Percentiles rank a stretch among this genome's conserved stretches.
These are phyloP conservation scores for Amaranthus hypochondriacus DNA, from an alignment of 148 eudicot species.

Conservation along the genomic window DNA sequence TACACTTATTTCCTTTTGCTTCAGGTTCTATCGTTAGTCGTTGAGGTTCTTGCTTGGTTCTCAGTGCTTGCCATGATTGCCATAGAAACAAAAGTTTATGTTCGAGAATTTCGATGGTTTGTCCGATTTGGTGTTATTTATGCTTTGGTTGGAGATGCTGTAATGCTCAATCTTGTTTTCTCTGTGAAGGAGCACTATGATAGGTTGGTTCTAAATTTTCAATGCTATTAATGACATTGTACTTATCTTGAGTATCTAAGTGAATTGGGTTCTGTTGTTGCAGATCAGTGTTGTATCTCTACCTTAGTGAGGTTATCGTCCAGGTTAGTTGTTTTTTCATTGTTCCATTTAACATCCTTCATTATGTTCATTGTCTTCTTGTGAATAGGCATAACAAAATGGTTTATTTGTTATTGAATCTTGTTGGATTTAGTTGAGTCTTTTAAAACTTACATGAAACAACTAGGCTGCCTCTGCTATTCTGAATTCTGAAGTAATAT, in stretches of 20 bases:
- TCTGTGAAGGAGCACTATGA: slow-evolving; percentile 61
- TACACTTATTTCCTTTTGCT: slow-evolving; percentile 11
- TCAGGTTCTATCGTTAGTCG: slow-evolving; percentile 56
- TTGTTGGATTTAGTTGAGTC: no score
- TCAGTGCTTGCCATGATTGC: slow-evolving; percentile 66
- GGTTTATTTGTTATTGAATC: background rate
- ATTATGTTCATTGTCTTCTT: background rate
- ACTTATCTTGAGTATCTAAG: background rate
- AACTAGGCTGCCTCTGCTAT: no score
- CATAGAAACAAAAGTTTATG: slow-evolving; percentile 78
- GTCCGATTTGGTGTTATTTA: slow-evolving; percentile 75
- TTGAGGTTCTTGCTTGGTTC: slow-evolving; percentile 86
- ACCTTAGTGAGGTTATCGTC: slow-evolving; percentile 65
- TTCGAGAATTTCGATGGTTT: slow-evolving; percentile 78
- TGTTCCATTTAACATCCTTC: background rate
- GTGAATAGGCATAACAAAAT: background rate
- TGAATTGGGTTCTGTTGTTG: slow-evolving; percentile 27
- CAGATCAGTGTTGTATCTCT: slow-evolving; percentile 67
- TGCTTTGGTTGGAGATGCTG: slow-evolving; percentile 77
- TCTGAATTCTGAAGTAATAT: no score
- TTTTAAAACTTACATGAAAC: no score
- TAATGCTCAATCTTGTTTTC: slow-evolving; percentile 70
- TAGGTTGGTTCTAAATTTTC: slow-evolving; percentile 41
- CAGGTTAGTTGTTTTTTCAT: slow-evolving; percentile 56
- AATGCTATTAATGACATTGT: background rate